Evolutionary conservation across 495 filamentous ascomycete species (phyloP).

Genomic region (Penicillium nucicola): DNA sequence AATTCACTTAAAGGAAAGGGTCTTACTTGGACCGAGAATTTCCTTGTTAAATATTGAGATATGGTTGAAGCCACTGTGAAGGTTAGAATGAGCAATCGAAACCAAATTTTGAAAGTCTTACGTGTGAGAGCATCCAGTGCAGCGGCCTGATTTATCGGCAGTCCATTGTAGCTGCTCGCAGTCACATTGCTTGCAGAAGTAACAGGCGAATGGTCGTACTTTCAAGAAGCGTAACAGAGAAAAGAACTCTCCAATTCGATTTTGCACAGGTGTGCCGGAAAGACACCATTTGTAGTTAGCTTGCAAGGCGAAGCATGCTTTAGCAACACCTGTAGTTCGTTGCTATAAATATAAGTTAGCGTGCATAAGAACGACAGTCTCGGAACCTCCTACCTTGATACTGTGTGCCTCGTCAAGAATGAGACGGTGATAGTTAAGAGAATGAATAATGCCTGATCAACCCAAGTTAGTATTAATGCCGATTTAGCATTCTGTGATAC

Average conservation of each 20-base stretch:
- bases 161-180: slow-evolving; percentile 84
- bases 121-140: slow-evolving; percentile 60
- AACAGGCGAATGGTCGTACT: slow-evolving; percentile 82
- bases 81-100: not conserved
- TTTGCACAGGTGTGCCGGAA: slow-evolving; percentile 91
- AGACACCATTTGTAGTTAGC: slow-evolving; percentile 91
- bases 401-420: slow-evolving; percentile 96
- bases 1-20: too few species aligned
- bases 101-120: slow-evolving; percentile 10
- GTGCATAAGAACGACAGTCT: not conserved
- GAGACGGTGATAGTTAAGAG: slow-evolving; percentile 81
- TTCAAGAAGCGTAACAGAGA: slow-evolving; percentile 89
- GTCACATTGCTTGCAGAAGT: slow-evolving; percentile 81
- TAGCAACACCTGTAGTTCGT: slow-evolving; percentile 83
- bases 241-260: slow-evolving; percentile 96
- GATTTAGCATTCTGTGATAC: slow-evolving; percentile 1
- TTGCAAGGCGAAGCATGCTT: slow-evolving; percentile 85
- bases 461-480: not conserved
- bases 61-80: slow-evolving; percentile 71
- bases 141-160: slow-evolving; percentile 63
- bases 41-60: slow-evolving; percentile 96
- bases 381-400: slow-evolving; percentile 62
- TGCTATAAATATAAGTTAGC: slow-evolving; percentile 45
- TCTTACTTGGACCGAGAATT: slow-evolving; percentile 73
- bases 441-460: slow-evolving; percentile 63